Base-by-base conservation (phyloP, 306 rosid species). In the Cicer bijugum region DNA sequence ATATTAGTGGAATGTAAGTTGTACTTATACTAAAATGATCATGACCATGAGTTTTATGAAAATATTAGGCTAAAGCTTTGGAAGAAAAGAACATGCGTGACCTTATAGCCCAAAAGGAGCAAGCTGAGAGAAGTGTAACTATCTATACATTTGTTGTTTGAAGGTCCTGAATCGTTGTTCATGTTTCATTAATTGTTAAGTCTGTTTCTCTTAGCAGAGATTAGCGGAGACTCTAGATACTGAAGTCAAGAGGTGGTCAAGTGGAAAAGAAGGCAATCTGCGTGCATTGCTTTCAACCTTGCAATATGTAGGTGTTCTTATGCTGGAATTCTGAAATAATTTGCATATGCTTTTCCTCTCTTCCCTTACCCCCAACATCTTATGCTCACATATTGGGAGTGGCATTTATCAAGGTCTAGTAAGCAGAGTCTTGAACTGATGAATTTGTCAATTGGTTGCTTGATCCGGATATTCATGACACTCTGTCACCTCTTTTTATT, bases 221-320 rank as follows among this genome's bases (percentile, higher is more conserved):
- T 75, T 94, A 71, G 93, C 99, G 1, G 99, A 94, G 84, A 89
- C 97, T 71, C 83, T 94, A 74, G 99, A 90, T 85, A 92, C 97
- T 65, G 99, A 94, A 76, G 96, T 94, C 72, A 87, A 84, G 86
- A 88, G 97, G 86, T 94, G 99, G 99, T 94, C 97, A 65, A 88
- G 89, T 69, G 99, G 97, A 78, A 94, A 94, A 86, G 99, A 94
- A 87, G 99, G 99, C 51, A 94, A 94, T 80, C 77, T 94, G 89
- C 99, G 99, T 17, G 97, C 99, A 61, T 82, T 94, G 73, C 96
- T 94, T 68, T 94, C 99, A 47, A 94, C 99, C 69, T 84, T 94
- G 84, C 99, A 94, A 94, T 94, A 94, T 85, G 99, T 94, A 87
- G 65, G 97, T 87, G 74, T 83, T 78, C 11, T 38, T 76, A 14